Percentiles rank a stretch among this genome's conserved stretches.
Conservation (phyloP, 768 basidiomycete genomes). For the Gymnopilus junonius region DNA sequence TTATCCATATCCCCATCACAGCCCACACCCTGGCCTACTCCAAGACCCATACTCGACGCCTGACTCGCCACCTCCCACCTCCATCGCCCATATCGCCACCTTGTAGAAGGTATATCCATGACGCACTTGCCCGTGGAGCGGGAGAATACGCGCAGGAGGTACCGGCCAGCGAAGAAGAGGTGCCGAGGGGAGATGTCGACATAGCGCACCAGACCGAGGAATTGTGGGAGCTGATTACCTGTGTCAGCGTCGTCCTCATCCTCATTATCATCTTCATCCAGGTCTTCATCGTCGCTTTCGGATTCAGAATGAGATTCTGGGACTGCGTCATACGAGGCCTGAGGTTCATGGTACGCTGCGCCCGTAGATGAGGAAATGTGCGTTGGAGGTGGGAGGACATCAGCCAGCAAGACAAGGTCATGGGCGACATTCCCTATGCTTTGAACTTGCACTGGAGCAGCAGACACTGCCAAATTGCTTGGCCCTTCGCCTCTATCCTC, state of each 20-base stretch:
- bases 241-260: conserved; percentile 5
- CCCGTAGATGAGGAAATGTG: too few species aligned
- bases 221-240: conserved; percentile 7
- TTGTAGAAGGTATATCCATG: conserved; percentile 44
- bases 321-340: conserved; percentile 8
- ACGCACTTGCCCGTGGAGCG: conserved; percentile 48
- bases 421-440: background rate
- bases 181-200: conserved; percentile 66
- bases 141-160: conserved; percentile 56
- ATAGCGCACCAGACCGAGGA: conserved; percentile 53
- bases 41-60: background rate
- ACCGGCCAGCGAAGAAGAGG: conserved; percentile 60
- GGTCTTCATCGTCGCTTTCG: too few species aligned
- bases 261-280: conserved; percentile 10
- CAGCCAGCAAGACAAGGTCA: background rate
- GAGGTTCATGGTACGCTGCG: background rate
- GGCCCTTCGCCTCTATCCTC: background rate
- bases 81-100: conserved; percentile 38
- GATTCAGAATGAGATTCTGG: too few species aligned
- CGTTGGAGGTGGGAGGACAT: background rate
- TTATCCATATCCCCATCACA: background rate
- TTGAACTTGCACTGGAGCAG: background rate
- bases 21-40: background rate
- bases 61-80: conserved; percentile 29
- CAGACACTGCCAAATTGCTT: background rate